These are phyloP conservation scores for Huntiella abstrusa DNA, from an alignment of 2,329 filamentous ascomycete genomes.

Conservation along the genomic window DNA sequence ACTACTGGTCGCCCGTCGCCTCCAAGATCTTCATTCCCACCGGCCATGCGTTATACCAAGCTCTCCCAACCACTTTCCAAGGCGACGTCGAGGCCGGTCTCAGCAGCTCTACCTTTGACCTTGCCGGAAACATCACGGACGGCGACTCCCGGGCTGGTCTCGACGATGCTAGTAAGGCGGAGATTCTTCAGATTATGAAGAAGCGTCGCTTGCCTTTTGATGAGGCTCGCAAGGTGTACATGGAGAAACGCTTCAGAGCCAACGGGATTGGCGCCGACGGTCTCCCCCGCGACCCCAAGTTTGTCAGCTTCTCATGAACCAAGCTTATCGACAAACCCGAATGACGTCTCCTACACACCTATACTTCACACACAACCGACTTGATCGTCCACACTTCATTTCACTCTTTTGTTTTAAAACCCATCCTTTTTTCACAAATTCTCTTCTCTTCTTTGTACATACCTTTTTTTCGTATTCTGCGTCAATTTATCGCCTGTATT, in stretches of 20 bases:
- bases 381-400: too few relatives aligned
- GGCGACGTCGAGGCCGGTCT: constrained; percentile 79
- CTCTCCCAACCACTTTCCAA: constrained; percentile 58
- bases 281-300: constrained; percentile 76
- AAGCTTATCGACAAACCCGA: background rate
- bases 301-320: constrained; percentile 56
- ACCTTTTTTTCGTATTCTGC: too few relatives aligned
- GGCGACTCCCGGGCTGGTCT: constrained; percentile 67
- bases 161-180: constrained; percentile 60
- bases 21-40: constrained; percentile 35
- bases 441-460: too few relatives aligned
- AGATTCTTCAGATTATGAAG: constrained; percentile 85
- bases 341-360: too few relatives aligned
- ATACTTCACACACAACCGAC: too few relatives aligned
- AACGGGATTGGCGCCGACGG: constrained; percentile 83
- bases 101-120: constrained; percentile 64
- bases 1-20: constrained; percentile 54
- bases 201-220: constrained; percentile 66
- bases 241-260: constrained; percentile 68
- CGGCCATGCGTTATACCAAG: constrained; percentile 51
- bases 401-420: too few relatives aligned
- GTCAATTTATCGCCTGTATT: too few relatives aligned
- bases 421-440: too few relatives aligned
- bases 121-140: constrained; percentile 58
- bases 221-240: constrained; percentile 71